Evolutionary conservation across 1,284 basidiomycete genomes (phyloP), one percentile per base, ranked within the genome.

Genomic region (Takashimella tepidaria): DNA sequence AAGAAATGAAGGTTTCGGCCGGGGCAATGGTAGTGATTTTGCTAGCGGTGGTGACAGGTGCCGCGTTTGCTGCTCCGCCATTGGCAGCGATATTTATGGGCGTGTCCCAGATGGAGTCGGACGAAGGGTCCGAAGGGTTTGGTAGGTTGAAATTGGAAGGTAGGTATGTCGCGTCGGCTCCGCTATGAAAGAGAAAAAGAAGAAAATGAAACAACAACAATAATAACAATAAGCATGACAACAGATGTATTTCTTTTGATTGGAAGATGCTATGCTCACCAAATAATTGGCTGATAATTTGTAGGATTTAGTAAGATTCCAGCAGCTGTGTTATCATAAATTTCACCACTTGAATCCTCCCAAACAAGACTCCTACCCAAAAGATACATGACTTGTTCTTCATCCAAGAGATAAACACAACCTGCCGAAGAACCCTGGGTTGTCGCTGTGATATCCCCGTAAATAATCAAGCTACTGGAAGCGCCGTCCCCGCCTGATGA

Each of bases 281-380:
- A 37, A 31, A 20, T 10, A 42, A 16, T 42, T 41, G 8, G 16
- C 13, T 27, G 13, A 41, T 40, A n/a, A 4, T 41, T 19, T 43
- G 12, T 23, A 5, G 16, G 12, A 11, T 47, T 23, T 16, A 37
- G 13, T 1, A 50, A n/a, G 20, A 41, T 42, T 16, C 49, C 49
- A 40, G 41, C 42, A 6, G 19, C 49, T 10, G 49, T 50, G 20
- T 50, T 42, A 5, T 50, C 49, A 23, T 41, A 50, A 2, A 50
- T n/a, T 43, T 50, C n/a, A 21, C 42, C 37, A 13, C 41, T 20
- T n/a, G n/a, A 19, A 20, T 50, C 42, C n/a, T 50, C 42, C 49
- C 49, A 50, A 25, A 41, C 43, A 31, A 50, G 26, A 24, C 49
- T 50, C 4, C 49, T n/a, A 16, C 41, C 49, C n/a, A 50, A 21